Base-by-base conservation (phyloP, 805 yeast genomes). In the Candida quercuum region DNA sequence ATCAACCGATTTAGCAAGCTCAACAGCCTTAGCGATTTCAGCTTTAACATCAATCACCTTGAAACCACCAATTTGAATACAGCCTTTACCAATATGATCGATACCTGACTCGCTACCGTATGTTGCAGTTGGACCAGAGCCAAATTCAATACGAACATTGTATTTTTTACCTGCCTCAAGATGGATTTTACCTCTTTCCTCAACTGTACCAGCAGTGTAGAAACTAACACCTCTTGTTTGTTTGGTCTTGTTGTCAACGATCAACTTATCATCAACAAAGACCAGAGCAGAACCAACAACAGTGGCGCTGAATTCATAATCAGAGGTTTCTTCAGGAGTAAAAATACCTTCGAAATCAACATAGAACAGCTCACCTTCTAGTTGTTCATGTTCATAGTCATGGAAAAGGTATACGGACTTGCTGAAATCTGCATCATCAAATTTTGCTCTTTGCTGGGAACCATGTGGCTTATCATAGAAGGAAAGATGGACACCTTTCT, bases 221-320 rank as follows among this genome's bases (percentile, higher is more conserved):
- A 75, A 77, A 4, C 70, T 61, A 25, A 59, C 56, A 11, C 82
- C 84, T 21, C 47, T 52, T 3, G 45, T 57, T 59, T 79, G 84
- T 21, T 64, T 54, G 32, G 76, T 71, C 47, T 65, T 69, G 58
- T 78, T 76, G 54, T 78, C 82, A 35, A 76, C 71, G 22, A 79
- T 60, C 39, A 76, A 58, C 47, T 70, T 48, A 39, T 57, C 81
- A 47, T 79, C 70, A 35, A 78, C 52, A 46, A 64, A 79, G 17
- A 79, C 41, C 51, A 67, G 70, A 22, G 77, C 81, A 28, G 81
- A 71, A 16, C 85, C 85, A 35, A 62, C 48, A 25, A 69, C 70
- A 12, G 72, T 57, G 37, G 72, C 54, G 17, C 82, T 82, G 47
- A 78, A 68, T 38, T 67, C 68, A 48, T 71, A 77, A 13, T 54